phyloP scores from a whole-genome alignment of 108 stramenopile species.

The Skeletonema menzelii region DNA sequence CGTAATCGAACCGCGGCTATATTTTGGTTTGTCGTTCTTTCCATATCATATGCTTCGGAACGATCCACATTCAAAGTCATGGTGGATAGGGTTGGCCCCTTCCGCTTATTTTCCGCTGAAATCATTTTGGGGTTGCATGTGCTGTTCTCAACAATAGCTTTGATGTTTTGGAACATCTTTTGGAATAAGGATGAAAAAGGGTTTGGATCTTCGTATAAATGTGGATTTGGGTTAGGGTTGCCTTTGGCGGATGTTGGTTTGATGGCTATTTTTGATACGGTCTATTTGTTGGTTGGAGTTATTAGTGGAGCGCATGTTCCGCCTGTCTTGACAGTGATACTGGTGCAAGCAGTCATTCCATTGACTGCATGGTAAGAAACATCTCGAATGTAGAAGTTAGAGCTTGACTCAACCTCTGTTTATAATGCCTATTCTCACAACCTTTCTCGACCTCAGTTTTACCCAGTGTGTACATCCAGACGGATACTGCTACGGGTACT shows the following conservation, averaged over 20 bases:
- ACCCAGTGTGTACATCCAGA: constrained; percentile 74
- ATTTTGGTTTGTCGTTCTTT: constrained; percentile 78
- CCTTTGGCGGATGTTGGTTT: constrained; percentile 75
- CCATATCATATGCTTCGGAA: constrained; percentile 71
- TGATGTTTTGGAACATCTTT: constrained; percentile 47
- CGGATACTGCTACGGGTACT: constrained; percentile 43
- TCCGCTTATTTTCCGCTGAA: constrained; percentile 74
- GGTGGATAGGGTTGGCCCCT: constrained; percentile 83
- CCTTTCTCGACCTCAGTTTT: constrained; percentile 24
- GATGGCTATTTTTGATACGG: constrained; percentile 85
- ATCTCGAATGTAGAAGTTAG: not conserved
- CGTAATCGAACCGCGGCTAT: constrained; percentile 59
- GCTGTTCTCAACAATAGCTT: constrained; percentile 45
- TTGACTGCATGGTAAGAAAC: constrained; percentile 60
- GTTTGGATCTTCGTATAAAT: constrained; percentile 1
- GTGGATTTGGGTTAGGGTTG: constrained; percentile 47
- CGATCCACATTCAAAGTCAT: constrained; percentile 78
- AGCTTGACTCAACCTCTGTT: not conserved
- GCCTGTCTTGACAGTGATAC: constrained; percentile 82
- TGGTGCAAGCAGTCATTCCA: constrained; percentile 79
- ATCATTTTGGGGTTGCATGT: constrained; percentile 70
- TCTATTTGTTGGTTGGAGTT: constrained; percentile 71
- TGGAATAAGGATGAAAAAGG: constrained; percentile 20
- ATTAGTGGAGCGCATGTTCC: constrained; percentile 78
- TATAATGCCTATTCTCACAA: not conserved